These are phyloP conservation scores for Pulveroboletus ravenelii DNA, from an alignment of 768 basidiomycete genomes.

Conservation along the genomic window DNA sequence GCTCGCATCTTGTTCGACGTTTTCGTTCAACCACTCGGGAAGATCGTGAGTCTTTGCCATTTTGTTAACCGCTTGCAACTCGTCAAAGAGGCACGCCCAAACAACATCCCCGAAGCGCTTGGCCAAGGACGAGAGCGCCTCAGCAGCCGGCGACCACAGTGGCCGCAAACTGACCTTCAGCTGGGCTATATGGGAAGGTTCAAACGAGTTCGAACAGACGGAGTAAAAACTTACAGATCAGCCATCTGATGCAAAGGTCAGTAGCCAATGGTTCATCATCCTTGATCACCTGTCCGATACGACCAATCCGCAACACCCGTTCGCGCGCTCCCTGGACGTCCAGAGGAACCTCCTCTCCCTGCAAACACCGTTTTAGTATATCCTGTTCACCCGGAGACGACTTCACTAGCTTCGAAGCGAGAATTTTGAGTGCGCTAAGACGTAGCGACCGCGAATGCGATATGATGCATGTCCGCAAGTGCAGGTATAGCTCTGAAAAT, in stretches of 20 bases:
- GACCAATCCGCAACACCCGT: conserved; percentile 70
- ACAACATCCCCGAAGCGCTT: conserved; percentile 61
- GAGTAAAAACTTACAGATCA: conserved; percentile 50
- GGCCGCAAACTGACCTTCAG: conserved; percentile 92
- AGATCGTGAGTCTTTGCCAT: background rate
- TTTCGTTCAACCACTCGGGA: conserved; percentile 27
- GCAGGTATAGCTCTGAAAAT: conserved; percentile 48
- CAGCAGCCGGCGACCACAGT: conserved; percentile 78
- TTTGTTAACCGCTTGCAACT: conserved; percentile 42
- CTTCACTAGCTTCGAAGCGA: conserved; percentile 49
- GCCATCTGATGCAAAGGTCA: conserved; percentile 65
- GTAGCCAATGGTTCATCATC: conserved; percentile 49
- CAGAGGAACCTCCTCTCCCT: conserved; percentile 76
- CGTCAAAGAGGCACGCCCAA: conserved; percentile 66
- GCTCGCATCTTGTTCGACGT: conserved; percentile 16
- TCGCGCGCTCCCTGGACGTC: conserved; percentile 82
- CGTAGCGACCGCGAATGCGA: conserved; percentile 72
- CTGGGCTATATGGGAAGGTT: conserved; percentile 51
- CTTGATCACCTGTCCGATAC: conserved; percentile 58
- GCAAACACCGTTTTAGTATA: conserved; percentile 60
- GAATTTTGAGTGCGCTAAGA: conserved; percentile 57
- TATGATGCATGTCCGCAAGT: conserved; percentile 51
- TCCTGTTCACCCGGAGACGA: conserved; percentile 43
- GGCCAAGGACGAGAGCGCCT: conserved; percentile 52
- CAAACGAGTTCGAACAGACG: background rate